Conservation (phyloP, 805 yeast genomes). For the Yamadazyma ubonensis region DNA sequence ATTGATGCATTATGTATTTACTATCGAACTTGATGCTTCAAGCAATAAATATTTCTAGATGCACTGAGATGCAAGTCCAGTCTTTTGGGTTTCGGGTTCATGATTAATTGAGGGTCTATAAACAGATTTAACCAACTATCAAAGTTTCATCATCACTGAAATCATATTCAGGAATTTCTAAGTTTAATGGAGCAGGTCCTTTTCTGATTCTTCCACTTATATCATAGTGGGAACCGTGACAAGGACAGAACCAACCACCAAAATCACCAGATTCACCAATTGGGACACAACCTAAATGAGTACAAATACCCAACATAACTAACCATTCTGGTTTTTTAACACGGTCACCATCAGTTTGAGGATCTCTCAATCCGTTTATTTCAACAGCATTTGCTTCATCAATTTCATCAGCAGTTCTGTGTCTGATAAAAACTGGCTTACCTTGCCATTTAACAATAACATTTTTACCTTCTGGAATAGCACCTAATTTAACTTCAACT, state of each 20-base stretch:
- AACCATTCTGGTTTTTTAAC: constrained; percentile 98
- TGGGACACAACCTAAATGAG: constrained; percentile 99
- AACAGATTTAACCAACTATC: constrained; percentile 73
- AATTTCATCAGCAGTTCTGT: constrained; percentile 91
- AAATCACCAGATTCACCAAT: constrained; percentile 99
- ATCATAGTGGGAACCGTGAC: constrained; percentile 99
- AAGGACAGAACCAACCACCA: constrained; percentile 99
- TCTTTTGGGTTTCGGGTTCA: constrained; percentile 1
- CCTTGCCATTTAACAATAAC: constrained; percentile 99
- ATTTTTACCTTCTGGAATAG: constrained; percentile 96
- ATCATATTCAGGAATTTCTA: constrained; percentile 92
- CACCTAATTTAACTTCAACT: constrained; percentile 92
- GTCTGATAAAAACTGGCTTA: constrained; percentile 99
- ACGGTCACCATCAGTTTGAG: constrained; percentile 90
- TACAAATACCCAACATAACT: constrained; percentile 98
- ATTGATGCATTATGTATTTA: constrained; percentile 11
- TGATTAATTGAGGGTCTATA: constrained; percentile 5
- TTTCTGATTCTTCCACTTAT: constrained; percentile 99
- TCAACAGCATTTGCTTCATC: constrained; percentile 90
- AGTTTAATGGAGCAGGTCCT: constrained; percentile 99
- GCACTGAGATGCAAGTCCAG: constrained; percentile 3
- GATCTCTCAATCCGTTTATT: constrained; percentile 81
- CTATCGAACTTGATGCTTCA: constrained; percentile 5
- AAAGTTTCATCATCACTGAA: constrained; percentile 76
- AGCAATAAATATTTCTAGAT: constrained; percentile 7